Evolutionary conservation across 192 early-diverging fungal species (phyloP), one percentile per base, ranked within the genome.

Genomic region (Backusella circina): DNA sequence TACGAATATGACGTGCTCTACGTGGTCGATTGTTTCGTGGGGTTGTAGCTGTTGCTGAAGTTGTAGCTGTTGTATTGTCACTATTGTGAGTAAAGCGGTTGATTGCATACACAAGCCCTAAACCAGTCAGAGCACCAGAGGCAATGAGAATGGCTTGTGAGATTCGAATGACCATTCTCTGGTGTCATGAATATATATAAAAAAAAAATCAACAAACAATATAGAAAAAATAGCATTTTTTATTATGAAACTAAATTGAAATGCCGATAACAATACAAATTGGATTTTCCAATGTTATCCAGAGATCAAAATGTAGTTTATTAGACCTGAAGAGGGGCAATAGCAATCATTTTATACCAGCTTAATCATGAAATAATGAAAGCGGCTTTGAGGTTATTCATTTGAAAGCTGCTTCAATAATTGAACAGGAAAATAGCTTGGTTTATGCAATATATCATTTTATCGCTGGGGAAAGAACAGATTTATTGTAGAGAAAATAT

Each of bases 51-150:
- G 16, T 16, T 37, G 71, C 0, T 35, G 28, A 32, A 2, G 28
- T 30, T 37, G 36, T 37, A 10, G 30, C 35, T 54, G 33, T 0
- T 31, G 8, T 31, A 37, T 51, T 67, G 70, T 65, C 26, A 16
- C 21, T 71, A 57, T 31, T 74, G 73, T 61, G 38, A 44, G 21
- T 67, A 36, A 33, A 57, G 71, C 71, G 15, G 51, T 31, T 23
- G 21, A 72, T 72, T 36, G 51, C 50, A 51, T 61, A 61, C 23
- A 68, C 21, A 68, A 68, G 33, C 6, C 36, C 64, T 21, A 72
- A 26, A 21, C 76, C 76, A 26, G 71, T 70, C 30, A 71, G n/a
- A 31, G 47, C 64, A 57, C 76, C 76, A 36, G 71, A 69, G 61
- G 61, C 5, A 23, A 77, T 57, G 38, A 69, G 37, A 65, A 30